A percentile compares a stretch with the other conserved stretches of the same genome.
phyloP scores from a whole-genome alignment of 2,329 filamentous ascomycete genomes.

The Colletotrichum simmondsii region DNA sequence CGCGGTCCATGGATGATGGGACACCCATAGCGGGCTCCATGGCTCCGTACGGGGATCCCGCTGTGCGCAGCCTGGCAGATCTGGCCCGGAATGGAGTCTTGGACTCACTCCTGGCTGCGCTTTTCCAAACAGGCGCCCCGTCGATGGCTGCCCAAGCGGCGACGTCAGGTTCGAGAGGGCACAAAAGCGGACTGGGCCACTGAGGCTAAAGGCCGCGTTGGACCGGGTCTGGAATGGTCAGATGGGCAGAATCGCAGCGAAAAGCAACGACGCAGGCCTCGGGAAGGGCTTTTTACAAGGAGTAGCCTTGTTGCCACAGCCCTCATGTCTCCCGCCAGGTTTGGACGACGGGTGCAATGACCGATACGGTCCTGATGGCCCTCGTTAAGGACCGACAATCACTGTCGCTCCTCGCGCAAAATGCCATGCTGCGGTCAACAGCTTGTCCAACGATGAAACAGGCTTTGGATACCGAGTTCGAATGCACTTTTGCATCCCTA shows the following conservation, averaged over 20 bases:
- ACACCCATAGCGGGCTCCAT: neutral
- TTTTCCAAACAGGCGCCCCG: neutral
- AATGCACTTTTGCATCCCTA: constrained; percentile 1
- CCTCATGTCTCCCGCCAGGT: neutral
- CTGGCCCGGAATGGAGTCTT: neutral
- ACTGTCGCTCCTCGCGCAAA: neutral
- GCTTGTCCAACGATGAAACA: constrained; percentile 28
- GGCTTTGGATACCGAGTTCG: constrained; percentile 23
- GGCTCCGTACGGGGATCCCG: neutral
- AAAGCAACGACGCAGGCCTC: constrained; percentile 24
- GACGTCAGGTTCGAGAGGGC: constrained; percentile 29
- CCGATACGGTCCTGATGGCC: constrained; percentile 18
- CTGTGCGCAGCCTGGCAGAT: neutral
- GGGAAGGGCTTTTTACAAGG: constrained; percentile 16
- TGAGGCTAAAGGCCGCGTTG: constrained; percentile 19
- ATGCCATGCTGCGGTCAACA: neutral
- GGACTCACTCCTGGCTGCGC: neutral
- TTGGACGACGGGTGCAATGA: neutral
- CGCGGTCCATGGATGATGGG: neutral
- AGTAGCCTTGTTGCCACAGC: constrained; percentile 28
- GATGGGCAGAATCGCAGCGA: constrained; percentile 26
- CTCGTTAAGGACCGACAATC: constrained; percentile 20
- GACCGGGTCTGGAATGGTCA: constrained; percentile 24
- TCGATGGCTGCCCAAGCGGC: constrained; percentile 34
- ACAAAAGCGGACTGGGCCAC: constrained; percentile 12